phyloP scores from a whole-genome alignment of 73 alveolate genomes.

The Durusdinium trenchii region DNA sequence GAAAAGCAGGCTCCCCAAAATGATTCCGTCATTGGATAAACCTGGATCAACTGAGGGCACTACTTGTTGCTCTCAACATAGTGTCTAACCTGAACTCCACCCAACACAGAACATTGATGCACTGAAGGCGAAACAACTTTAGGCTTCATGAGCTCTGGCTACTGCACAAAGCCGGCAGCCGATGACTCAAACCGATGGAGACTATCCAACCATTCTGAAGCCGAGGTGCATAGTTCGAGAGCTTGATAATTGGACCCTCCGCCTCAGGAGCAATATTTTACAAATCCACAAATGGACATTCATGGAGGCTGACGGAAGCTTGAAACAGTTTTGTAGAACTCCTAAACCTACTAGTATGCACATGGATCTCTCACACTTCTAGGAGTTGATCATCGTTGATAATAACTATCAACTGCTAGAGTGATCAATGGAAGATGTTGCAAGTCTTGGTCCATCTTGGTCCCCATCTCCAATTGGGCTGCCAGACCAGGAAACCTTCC shows the following conservation, averaged over 20 bases:
- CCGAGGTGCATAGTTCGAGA: slow-evolving; percentile 69
- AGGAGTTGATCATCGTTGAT: no score
- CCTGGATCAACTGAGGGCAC: background rate
- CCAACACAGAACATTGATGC: background rate
- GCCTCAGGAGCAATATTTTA: background rate
- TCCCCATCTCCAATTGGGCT: no score
- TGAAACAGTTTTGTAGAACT: no score
- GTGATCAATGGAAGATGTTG: no score
- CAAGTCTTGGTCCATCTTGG: no score
- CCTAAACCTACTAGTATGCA: no score
- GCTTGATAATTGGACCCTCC: slow-evolving; percentile 83
- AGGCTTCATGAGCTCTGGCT: background rate
- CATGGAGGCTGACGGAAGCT: no score
- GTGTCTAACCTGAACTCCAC: slow-evolving; percentile 37
- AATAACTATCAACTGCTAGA: no score
- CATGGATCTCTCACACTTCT: no score
- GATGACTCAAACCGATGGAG: background rate
- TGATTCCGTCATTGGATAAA: background rate
- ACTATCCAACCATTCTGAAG: background rate
- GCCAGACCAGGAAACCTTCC: slow-evolving; percentile 68
- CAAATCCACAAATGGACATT: background rate
- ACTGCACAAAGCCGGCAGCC: background rate
- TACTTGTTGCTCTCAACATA: slow-evolving; percentile 70
- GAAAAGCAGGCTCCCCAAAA: background rate
- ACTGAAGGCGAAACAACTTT: background rate